Evolutionary conservation across 257 asterid species (phyloP).

Genomic region (Avicennia marina): DNA sequence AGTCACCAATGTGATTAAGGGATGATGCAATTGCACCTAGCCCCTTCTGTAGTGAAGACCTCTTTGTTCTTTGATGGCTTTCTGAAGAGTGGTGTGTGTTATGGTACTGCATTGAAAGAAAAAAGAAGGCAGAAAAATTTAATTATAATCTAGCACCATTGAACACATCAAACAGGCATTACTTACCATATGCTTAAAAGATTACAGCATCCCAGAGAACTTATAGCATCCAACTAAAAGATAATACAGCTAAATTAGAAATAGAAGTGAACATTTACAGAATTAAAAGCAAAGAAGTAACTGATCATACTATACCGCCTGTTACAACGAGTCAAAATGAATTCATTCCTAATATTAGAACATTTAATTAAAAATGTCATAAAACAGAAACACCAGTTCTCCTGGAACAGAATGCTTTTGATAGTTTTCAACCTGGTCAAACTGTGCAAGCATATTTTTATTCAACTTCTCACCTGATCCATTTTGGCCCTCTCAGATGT

Average conservation of each 20-base stretch:
- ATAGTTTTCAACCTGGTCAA: slow-evolving; percentile 7
- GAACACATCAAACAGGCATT: not conserved
- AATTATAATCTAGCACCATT: not conserved
- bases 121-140: slow-evolving; percentile 6
- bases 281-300: not conserved
- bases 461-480: slow-evolving; percentile 44
- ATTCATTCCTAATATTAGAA: not conserved
- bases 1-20: slow-evolving; percentile 79
- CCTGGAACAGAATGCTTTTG: not conserved
- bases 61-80: slow-evolving; percentile 48
- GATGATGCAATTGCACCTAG: slow-evolving; percentile 75
- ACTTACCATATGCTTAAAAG: not conserved
- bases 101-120: slow-evolving; percentile 49
- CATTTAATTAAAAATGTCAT: not conserved
- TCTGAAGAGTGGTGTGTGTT: slow-evolving; percentile 35
- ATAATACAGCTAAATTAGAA: not conserved
- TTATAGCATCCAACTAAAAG: not conserved
- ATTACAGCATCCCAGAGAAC: not conserved
- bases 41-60: slow-evolving; percentile 69
- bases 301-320: not conserved
- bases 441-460: slow-evolving; percentile 10
- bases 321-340: slow-evolving; percentile 3
- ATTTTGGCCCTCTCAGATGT: slow-evolving; percentile 47
- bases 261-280: not conserved
- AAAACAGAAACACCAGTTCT: not conserved